Base-by-base conservation (phyloP, 1,284 basidiomycete genomes). In the Gomphus bonarii region DNA sequence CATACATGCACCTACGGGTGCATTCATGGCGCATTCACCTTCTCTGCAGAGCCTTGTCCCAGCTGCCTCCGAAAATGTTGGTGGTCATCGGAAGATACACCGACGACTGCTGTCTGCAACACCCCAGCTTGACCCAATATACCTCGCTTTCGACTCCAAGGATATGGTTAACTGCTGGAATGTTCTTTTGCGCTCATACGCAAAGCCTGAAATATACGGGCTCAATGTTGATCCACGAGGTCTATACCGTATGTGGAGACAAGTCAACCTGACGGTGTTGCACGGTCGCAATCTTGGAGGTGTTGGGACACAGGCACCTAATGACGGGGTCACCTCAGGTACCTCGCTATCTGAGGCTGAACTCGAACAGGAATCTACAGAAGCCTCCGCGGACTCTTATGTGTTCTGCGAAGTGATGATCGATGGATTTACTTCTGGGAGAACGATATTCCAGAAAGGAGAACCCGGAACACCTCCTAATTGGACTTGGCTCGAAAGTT, bases 171-270 rank as follows among this genome's bases (percentile, higher is more conserved):
- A 81, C 61, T 79, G 81, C 4, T 91, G 88, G 87, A 74, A 86
- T 42, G 79, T 82, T 31, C 77, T 91, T 48, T 72, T 91, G 46
- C 80, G 83, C 50, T 86, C 88, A 0, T 88, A 87, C 67, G 82
- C 88, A 5, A 75, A 78, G 54, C 83, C 88, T 0, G 88, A 91
- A 66, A 79, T 87, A 53, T 88, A 88, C 64, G 87, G 87, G 11
- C 75, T 76, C 58, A 72, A 74, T 65, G 71, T 75, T 59, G 75
- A 74, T 49, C 73, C 78, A 10, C 85, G 84, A 43, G 87, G 87
- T 5, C 77, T 84, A 18, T 91, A 89, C 66, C 81, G 88, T 55
- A 86, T 91, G 79, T 91, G 88, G 87, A 76, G 88, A 55, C 85
- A 88, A 66, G 77, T 90, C 35, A 81, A 88, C 61, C 72, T 90